Conservation (phyloP, 139 green algal genomes). For the Haematococcus lacustris region DNA sequence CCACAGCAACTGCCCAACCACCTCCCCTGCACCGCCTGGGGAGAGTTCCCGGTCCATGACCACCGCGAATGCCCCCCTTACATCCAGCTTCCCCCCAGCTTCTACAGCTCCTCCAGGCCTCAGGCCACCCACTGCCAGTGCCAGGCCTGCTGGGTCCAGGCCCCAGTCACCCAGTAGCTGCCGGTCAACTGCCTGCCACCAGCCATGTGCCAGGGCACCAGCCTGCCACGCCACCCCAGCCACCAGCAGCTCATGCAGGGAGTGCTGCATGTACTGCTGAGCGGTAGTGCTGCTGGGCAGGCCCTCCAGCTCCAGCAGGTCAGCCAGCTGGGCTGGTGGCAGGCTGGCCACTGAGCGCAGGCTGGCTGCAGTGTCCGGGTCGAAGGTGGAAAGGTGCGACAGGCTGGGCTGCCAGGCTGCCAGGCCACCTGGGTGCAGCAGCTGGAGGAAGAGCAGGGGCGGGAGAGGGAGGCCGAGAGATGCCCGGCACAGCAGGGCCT, state of each 20-base stretch:
- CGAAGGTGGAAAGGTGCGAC: conserved; percentile 31
- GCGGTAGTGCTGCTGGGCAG: conserved; percentile 12
- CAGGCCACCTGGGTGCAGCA: conserved; percentile 17
- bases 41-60: conserved; percentile 36
- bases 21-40: background rate
- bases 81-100: conserved; percentile 4
- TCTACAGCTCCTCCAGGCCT: too few species aligned
- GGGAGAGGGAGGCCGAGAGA: conserved; percentile 32
- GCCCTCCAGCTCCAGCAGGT: conserved; percentile 42
- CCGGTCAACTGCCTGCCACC: conserved; percentile 12
- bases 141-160: conserved; percentile 24
- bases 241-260: conserved; percentile 30
- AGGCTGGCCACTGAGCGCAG: conserved; percentile 18
- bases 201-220: conserved; percentile 10
- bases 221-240: conserved; percentile 38
- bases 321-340: conserved; percentile 5
- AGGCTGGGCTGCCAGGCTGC: conserved; percentile 28
- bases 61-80: conserved; percentile 28
- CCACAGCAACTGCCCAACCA: conserved; percentile 10
- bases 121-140: conserved; percentile 6
- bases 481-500: conserved; percentile 34
- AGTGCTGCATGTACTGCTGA: conserved; percentile 23
- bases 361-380: conserved; percentile 33
- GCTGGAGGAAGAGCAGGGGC: conserved; percentile 30
- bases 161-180: conserved; percentile 20